Percentiles rank a stretch among this genome's conserved stretches.
phyloP scores from a whole-genome alignment of 768 basidiomycete species.

The Pleurotus ostreatus region DNA sequence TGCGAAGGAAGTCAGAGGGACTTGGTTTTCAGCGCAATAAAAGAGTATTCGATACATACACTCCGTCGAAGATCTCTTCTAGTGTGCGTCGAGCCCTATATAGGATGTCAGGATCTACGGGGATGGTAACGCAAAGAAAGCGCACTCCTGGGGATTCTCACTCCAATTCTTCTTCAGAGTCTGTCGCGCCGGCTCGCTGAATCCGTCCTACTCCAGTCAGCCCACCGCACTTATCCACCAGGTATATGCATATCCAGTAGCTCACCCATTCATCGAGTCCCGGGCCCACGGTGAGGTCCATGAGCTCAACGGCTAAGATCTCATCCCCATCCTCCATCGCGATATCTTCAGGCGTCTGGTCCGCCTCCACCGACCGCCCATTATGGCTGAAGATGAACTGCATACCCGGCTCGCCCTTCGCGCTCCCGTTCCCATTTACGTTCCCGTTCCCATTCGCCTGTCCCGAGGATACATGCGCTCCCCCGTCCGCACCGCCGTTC shows the following conservation, averaged over 20 bases:
- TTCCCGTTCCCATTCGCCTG: conserved; percentile 48
- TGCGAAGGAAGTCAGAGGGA: background rate
- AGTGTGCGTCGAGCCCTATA: conserved; percentile 67
- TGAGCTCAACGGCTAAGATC: conserved; percentile 84
- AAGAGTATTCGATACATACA: conserved; percentile 45
- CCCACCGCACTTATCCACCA: background rate
- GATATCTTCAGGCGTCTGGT: conserved; percentile 82
- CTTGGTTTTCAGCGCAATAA: background rate
- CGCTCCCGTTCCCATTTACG: background rate
- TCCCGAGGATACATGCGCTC: conserved; percentile 20
- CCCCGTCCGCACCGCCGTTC: conserved; percentile 19
- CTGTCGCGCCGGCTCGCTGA: conserved; percentile 60
- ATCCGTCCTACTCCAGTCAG: conserved; percentile 47
- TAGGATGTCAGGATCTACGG: conserved; percentile 2
- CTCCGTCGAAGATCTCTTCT: conserved; percentile 81
- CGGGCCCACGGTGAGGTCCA: conserved; percentile 79
- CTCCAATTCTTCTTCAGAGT: conserved; percentile 81
- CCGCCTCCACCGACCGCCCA: conserved; percentile 73
- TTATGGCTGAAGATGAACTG: conserved; percentile 86
- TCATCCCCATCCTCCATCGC: conserved; percentile 89
- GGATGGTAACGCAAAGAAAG: background rate
- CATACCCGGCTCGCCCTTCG: conserved; percentile 50
- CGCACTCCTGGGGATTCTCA: conserved; percentile 67
- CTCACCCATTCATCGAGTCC: conserved; percentile 61
- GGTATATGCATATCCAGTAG: background rate